Percentiles rank a stretch among this genome's conserved stretches.
Conservation (phyloP, 345 rosid genomes). For the Turnera subulata region DNA sequence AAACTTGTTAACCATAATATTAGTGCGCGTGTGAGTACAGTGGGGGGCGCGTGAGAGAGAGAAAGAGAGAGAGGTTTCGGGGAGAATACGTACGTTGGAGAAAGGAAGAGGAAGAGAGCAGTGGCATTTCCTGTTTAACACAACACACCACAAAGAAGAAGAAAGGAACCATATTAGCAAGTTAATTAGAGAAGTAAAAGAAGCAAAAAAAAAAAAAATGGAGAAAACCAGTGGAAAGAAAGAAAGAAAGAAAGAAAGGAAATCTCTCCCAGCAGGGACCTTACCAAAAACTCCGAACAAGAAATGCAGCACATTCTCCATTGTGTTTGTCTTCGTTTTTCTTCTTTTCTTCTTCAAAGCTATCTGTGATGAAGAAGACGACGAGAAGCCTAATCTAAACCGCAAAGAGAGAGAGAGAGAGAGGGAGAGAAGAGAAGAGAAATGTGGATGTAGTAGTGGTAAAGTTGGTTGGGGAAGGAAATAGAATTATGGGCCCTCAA, state of each 20-base stretch:
- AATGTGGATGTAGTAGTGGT: too few relatives aligned
- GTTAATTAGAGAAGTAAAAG: slow-evolving; percentile 2
- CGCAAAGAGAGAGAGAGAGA: too few relatives aligned
- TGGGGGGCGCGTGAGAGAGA: too few relatives aligned
- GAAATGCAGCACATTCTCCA: slow-evolving; percentile 71
- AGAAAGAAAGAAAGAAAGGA: slow-evolving; percentile 2
- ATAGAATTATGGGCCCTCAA: too few relatives aligned
- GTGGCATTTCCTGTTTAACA: slow-evolving; percentile 97
- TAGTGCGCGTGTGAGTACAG: background rate
- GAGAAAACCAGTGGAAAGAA: slow-evolving; percentile 1
- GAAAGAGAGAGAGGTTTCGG: background rate
- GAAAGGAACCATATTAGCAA: background rate
- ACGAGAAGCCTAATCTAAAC: too few relatives aligned
- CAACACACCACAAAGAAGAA: too few relatives aligned
- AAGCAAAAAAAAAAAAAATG: slow-evolving; percentile 7
- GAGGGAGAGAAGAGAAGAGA: background rate
- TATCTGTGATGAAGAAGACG: too few relatives aligned
- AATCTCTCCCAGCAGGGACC: too few relatives aligned
- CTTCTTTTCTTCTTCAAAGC: too few relatives aligned
- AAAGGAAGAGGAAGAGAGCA: slow-evolving; percentile 87
- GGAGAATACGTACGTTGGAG: slow-evolving; percentile 60
- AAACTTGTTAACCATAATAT: too few relatives aligned
- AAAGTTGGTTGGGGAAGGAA: too few relatives aligned
- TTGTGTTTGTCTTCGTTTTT: too few relatives aligned
- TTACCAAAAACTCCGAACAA: slow-evolving; percentile 86